Base-by-base conservation (phyloP, 257 asterid species). In the Solanum commersonii region DNA sequence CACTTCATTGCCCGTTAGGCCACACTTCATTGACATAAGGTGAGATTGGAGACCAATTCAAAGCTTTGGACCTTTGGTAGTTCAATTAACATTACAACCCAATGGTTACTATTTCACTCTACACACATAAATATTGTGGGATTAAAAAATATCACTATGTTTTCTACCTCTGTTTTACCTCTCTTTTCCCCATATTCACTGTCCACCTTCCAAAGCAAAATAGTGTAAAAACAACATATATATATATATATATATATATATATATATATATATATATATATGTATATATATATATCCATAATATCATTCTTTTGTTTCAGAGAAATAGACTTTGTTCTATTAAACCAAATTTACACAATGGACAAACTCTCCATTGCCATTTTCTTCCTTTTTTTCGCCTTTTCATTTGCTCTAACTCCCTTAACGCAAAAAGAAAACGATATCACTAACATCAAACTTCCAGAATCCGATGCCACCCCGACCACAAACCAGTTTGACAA, bases 321-420 rank as follows among this genome's bases (percentile, higher is more conserved):
- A 20, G 44, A 22, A 34, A 71, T 22, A 46, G 59, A 18, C 68
- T 16, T n/a, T 23, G 25, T 33, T 71, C 14, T 20, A 33, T 73
- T 5, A 4, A 73, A 71, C 44, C 42, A 65, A 65, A 86, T 71
- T 44, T 23, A 84, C 52, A 67, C 34, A 20, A 95, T 95, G 98
- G 94, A 93, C 34, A 90, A 78, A 89, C 73, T 87, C 87, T 16
- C 86, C 84, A 65, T 90, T 90, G 59, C 89, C 88, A 22, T 71
- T 73, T 46, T 91, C 86, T 87, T 92, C 6, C 84, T 94, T 33
- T 85, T 94, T 91, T 91, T 93, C 91, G 6, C 93, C 87, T 49
- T 96, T 83, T 90, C 95, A 18, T 37, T 83, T 40, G 94, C 95
- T 88, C 92, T 93, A 5, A 35, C 82, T 8, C 88, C 91, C 23